Conservation (phyloP, 768 basidiomycete species). For the Boletellus ananiceps region DNA sequence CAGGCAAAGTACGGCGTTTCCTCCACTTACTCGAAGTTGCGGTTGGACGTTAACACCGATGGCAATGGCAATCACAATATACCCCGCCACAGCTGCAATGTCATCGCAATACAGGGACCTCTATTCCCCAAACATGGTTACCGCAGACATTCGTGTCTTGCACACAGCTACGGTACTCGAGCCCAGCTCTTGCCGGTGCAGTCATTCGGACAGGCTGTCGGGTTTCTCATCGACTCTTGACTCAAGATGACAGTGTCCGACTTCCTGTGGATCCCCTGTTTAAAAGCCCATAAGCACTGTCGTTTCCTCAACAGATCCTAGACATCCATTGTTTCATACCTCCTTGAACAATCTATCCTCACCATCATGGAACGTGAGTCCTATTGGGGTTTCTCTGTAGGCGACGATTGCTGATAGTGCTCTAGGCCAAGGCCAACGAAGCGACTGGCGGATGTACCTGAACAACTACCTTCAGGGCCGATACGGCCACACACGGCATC, state of each 20-base stretch:
- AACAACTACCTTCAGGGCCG: constrained; percentile 31
- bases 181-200: constrained; percentile 7
- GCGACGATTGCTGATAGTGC: constrained; percentile 2
- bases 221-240: constrained; percentile 22
- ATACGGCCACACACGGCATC: constrained; percentile 26
- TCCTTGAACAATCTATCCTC: constrained; percentile 2
- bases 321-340: constrained; percentile 3
- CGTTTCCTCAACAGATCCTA: constrained; percentile 5
- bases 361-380: constrained; percentile 18
- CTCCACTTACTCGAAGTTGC: constrained; percentile 11
- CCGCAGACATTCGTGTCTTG: constrained; percentile 3
- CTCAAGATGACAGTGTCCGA: constrained; percentile 19
- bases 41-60: constrained; percentile 19
- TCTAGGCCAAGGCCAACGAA: constrained; percentile 19
- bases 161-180: constrained; percentile 19
- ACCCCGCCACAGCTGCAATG: constrained; percentile 15
- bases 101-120: constrained; percentile 3
- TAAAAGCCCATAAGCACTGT: constrained; percentile 16
- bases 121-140: constrained; percentile 17
- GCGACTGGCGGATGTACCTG: constrained; percentile 27
- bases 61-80: constrained; percentile 12
- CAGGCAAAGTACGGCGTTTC: constrained; percentile 26
- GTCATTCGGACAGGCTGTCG: constrained; percentile 1
- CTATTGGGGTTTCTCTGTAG: not conserved
- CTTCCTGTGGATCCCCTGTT: constrained; percentile 23